These are phyloP conservation scores for Rickenella mellea DNA, from an alignment of 768 basidiomycete genomes.

Conservation along the genomic window DNA sequence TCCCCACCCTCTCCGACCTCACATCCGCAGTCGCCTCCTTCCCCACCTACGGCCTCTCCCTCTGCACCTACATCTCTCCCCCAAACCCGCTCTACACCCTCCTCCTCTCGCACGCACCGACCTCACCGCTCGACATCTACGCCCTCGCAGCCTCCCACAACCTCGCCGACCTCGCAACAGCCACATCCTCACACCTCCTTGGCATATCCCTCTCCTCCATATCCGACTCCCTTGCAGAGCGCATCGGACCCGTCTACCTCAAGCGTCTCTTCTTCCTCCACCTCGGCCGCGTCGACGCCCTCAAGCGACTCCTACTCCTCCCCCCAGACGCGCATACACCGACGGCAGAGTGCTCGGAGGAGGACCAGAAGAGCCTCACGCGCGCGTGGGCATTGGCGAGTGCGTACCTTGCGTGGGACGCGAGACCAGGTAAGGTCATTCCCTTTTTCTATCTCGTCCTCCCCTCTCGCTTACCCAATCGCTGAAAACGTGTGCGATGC, in stretches of 20 bases:
- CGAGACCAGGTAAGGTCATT: slow-evolving; percentile 54
- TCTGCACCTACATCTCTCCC: slow-evolving; percentile 16
- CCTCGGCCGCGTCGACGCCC: slow-evolving; percentile 22
- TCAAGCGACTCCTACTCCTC: slow-evolving; percentile 19
- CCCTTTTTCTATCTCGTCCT: neutral
- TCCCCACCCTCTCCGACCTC: slow-evolving; percentile 18
- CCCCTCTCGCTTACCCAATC: no score
- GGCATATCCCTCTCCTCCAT: slow-evolving; percentile 23
- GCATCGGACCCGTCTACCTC: slow-evolving; percentile 32
- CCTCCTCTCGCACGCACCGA: slow-evolving; percentile 24
- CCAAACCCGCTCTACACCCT: slow-evolving; percentile 21
- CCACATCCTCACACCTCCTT: slow-evolving; percentile 28
- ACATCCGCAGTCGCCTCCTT: slow-evolving; percentile 16
- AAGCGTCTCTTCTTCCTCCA: slow-evolving; percentile 31
- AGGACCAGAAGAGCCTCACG: slow-evolving; percentile 69
- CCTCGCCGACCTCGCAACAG: slow-evolving; percentile 28
- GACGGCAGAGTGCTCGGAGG: slow-evolving; percentile 11
- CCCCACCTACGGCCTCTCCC: slow-evolving; percentile 18
- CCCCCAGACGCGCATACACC: slow-evolving; percentile 18
- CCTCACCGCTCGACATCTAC: slow-evolving; percentile 31
- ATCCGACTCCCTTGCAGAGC: slow-evolving; percentile 26
- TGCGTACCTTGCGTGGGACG: slow-evolving; percentile 79
- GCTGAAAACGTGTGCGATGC: no score
- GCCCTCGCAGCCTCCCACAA: slow-evolving; percentile 27
- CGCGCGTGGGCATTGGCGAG: slow-evolving; percentile 76